Percentiles rank a stretch among this genome's conserved stretches.
Evolutionary conservation across 2,329 filamentous ascomycete genomes (phyloP).

Genomic region (Penicillium sp.): DNA sequence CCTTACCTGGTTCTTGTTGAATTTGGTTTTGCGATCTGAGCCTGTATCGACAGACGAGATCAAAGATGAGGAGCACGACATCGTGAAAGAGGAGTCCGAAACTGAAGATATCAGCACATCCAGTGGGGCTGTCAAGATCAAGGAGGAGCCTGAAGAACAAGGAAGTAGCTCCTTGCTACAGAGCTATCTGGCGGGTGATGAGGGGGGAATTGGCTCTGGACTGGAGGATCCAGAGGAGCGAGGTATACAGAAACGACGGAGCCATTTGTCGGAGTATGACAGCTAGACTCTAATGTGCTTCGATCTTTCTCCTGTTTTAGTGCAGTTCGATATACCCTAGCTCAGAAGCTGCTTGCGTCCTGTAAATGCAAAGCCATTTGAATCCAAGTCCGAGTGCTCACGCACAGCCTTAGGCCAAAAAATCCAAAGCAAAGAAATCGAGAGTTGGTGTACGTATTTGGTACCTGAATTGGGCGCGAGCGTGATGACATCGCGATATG

Average conservation of each 20-base stretch:
- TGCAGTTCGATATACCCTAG: constrained; percentile 8
- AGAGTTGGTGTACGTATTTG: background rate
- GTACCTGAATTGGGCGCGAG: background rate
- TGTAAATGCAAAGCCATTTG: constrained; percentile 4
- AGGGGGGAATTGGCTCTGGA: constrained; percentile 59
- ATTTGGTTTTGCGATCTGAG: constrained; percentile 36
- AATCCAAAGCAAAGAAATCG: background rate
- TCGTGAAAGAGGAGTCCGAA: constrained; percentile 19
- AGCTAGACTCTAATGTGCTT: constrained; percentile 2
- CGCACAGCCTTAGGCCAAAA: background rate
- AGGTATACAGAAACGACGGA: constrained; percentile 36
- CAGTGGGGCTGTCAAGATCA: constrained; percentile 25
- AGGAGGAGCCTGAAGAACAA: constrained; percentile 26
- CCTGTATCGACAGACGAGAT: constrained; percentile 25
- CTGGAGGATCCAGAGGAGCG: constrained; percentile 33
- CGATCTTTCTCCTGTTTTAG: background rate
- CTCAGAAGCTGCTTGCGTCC: background rate
- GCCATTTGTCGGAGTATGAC: constrained; percentile 24
- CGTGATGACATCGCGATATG: background rate
- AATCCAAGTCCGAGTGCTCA: background rate
- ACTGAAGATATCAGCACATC: constrained; percentile 13
- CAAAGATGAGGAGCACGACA: constrained; percentile 29
- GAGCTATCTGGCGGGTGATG: constrained; percentile 27
- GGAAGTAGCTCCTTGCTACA: constrained; percentile 12
- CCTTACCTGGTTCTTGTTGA: constrained; percentile 63